Evolutionary conservation across 805 yeast species (phyloP), one percentile per base, ranked within the genome.

Genomic region (Clavispora vitiphila): DNA sequence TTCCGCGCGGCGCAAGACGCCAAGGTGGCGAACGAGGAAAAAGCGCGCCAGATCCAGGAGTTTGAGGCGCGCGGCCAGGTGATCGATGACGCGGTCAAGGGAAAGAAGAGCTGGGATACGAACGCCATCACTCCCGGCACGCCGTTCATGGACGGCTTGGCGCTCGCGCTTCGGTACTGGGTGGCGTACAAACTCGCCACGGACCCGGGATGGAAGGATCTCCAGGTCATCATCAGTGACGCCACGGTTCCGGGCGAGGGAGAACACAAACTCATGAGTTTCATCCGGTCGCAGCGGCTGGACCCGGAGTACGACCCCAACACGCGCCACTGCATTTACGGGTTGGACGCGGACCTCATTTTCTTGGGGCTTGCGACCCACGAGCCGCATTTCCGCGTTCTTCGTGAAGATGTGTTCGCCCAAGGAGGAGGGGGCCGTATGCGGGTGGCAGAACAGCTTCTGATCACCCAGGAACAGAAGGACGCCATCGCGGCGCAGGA

Each of bases 211-310:
- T 93, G 99, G 99, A 81, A 81, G 35, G 75, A 83, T 44, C 66
- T 91, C 37, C 93, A 93, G 62, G 89, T 93, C 5, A 85, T 93
- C 19, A 83, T 93, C 35, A 84, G 95, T 56, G 99, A 91, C 60
- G 96, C 96, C 23, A 82, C 95, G 0, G 98, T 91, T 11, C 99
- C 99, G 1, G 99, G 99, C 48, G 99, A 93, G 73, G 99, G 99
- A 60, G 99, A 93, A 64, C 99, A 93, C 69, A 93, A 93, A 62
- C 83, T 93, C 54, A 93, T 93, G 99, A 89, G 85, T 55, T 93
- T 90, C 60, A 85, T 93, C 43, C 78, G 99, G 56, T 78, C 86
- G 32, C 98, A 90, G 60, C 74, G 98, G 52, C 77, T 84, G 31
- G 93, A 86, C 53, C 86, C 95, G 0, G 80, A 81, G 57, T 86